phyloP scores from a whole-genome alignment of 768 basidiomycete genomes.

The Termitomyces sp. region DNA sequence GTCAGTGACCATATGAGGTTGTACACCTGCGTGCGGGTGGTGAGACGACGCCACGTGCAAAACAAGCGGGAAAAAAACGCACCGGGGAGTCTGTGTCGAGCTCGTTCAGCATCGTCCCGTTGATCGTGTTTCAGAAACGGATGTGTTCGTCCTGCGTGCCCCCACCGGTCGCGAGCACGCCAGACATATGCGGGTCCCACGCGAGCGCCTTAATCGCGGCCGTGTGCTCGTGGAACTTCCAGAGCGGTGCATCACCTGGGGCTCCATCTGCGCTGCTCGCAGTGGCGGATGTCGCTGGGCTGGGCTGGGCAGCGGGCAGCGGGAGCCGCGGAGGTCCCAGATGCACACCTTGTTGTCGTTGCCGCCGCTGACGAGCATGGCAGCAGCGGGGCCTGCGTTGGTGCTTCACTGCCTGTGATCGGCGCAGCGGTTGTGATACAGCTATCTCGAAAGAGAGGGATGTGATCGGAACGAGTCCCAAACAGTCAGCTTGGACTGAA shows the following conservation, averaged over 20 bases:
- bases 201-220: conserved; percentile 98
- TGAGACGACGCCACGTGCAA: too few relatives aligned
- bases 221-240: conserved; percentile 94
- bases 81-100: conserved; percentile 79
- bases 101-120: conserved; percentile 79
- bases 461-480: too few relatives aligned
- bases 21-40: conserved; percentile 70
- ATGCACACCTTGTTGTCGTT: conserved; percentile 99
- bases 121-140: conserved; percentile 92
- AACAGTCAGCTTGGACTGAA: too few relatives aligned
- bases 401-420: conserved; percentile 87
- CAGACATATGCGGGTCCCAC: conserved; percentile 94
- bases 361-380: conserved; percentile 84
- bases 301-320: not conserved
- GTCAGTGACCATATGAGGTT: conserved; percentile 96
- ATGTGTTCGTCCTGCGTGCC: conserved; percentile 99
- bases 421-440: conserved; percentile 52
- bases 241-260: conserved; percentile 62
- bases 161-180: conserved; percentile 89
- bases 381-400: conserved; percentile 26
- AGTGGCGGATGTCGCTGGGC: too few relatives aligned
- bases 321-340: conserved; percentile 76
- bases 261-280: conserved; percentile 16
- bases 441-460: too few relatives aligned
- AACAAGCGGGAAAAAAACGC: too few relatives aligned